A percentile compares a stretch with the other conserved stretches of the same genome.
These are phyloP conservation scores for Massariosphaeria phaeospora DNA, from an alignment of 495 filamentous ascomycete species.

Conservation along the genomic window DNA sequence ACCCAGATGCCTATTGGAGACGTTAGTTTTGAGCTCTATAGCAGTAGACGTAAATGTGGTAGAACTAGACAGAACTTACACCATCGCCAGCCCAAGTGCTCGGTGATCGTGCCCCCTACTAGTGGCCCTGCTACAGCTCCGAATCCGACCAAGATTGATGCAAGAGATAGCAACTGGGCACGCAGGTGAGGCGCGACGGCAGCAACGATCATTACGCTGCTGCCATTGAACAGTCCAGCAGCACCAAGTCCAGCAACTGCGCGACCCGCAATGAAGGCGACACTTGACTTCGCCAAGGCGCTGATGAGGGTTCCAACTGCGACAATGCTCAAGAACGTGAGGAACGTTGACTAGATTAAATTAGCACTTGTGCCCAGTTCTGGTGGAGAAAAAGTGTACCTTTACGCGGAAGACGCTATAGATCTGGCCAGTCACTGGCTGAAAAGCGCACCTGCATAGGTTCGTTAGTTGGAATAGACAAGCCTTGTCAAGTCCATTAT, in stretches of 20 bases:
- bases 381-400: slow-evolving; percentile 45
- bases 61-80: slow-evolving; percentile 42
- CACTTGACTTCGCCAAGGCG: slow-evolving; percentile 66
- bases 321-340: slow-evolving; percentile 68
- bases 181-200: slow-evolving; percentile 64
- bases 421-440: slow-evolving; percentile 9
- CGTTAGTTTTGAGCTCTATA: too few relatives aligned
- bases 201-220: slow-evolving; percentile 70
- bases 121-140: slow-evolving; percentile 48
- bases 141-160: slow-evolving; percentile 76
- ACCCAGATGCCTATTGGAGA: slow-evolving; percentile 54
- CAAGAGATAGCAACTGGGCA: slow-evolving; percentile 36
- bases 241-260: slow-evolving; percentile 77
- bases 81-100: slow-evolving; percentile 66
- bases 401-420: slow-evolving; percentile 5
- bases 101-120: slow-evolving; percentile 39
- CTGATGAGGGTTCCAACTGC: slow-evolving; percentile 77
- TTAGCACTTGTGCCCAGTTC: slow-evolving; percentile 45
- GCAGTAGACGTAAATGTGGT: background rate
- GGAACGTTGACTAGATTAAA: slow-evolving; percentile 46
- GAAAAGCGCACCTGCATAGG: slow-evolving; percentile 1
- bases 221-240: slow-evolving; percentile 78
- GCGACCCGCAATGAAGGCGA: slow-evolving; percentile 73
- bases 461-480: too few relatives aligned
- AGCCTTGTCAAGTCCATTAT: too few relatives aligned